A percentile compares a stretch with the other conserved stretches of the same genome.
These are phyloP conservation scores for Penicillium sp. DNA, from an alignment of 2,329 filamentous ascomycete species.

Conservation along the genomic window DNA sequence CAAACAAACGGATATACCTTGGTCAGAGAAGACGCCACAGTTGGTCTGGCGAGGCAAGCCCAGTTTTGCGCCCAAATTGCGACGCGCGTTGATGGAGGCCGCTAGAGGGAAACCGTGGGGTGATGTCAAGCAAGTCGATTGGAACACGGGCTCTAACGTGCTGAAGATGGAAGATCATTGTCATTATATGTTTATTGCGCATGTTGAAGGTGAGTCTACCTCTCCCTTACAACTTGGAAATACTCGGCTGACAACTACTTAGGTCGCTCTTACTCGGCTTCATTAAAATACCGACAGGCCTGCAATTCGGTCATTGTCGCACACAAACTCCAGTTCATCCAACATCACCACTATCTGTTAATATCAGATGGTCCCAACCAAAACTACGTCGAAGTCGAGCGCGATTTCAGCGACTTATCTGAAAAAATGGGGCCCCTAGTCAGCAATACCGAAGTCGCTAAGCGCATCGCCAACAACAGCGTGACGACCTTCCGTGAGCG, in stretches of 20 bases:
- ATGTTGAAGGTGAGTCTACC: slow-evolving; percentile 48
- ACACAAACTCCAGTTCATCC: slow-evolving; percentile 48
- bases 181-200: slow-evolving; percentile 52
- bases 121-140: slow-evolving; percentile 45
- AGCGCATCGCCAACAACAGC: slow-evolving; percentile 48
- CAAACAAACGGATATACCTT: slow-evolving; percentile 27
- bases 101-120: slow-evolving; percentile 46
- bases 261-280: slow-evolving; percentile 48
- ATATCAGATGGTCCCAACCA: slow-evolving; percentile 43
- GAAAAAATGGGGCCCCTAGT: slow-evolving; percentile 40
- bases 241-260: neutral
- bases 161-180: slow-evolving; percentile 53
- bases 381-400: slow-evolving; percentile 49
- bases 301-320: slow-evolving; percentile 49
- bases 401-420: slow-evolving; percentile 56
- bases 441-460: slow-evolving; percentile 37
- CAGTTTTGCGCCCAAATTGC: slow-evolving; percentile 42
- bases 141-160: slow-evolving; percentile 42
- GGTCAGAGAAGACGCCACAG: slow-evolving; percentile 40
- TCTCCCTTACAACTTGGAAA: neutral
- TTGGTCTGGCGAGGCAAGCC: slow-evolving; percentile 51
- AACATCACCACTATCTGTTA: slow-evolving; percentile 49
- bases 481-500: slow-evolving; percentile 47
- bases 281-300: slow-evolving; percentile 51
- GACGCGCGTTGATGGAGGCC: slow-evolving; percentile 40